Evolutionary conservation across 129 eudicot genomes (phyloP), one percentile per base, ranked within the genome.

Genomic region (Kitagawia praeruptora): DNA sequence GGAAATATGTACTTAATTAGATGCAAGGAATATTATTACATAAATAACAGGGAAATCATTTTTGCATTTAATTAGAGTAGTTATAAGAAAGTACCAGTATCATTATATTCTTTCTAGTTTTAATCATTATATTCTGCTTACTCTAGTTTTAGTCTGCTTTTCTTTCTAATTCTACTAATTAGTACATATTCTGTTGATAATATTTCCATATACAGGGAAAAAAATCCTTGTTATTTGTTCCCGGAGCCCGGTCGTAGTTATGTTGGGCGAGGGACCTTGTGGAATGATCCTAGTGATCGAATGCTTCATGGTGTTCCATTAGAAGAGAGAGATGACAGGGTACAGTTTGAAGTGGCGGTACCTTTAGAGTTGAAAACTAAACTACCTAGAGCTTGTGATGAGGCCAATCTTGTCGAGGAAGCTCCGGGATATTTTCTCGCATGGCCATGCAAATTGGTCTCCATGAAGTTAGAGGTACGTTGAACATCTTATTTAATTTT

Each of bases 1-100:
- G 6, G 15, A 49, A 49, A 0, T 13, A 13, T 49, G 21, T 21
- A 49, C 15, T 49, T 14, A 2, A 0, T 9, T 31, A 31, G 1
- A 0, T 1, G 1, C 1, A 31, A 0, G 1, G 1, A 0, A 31
- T 0, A 31, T 31, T 1, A 31, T 31, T 31, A 31, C 1, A 31
- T 0, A 0, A 31, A 31, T 0, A 31, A 31, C 34, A 31, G 34
- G 34, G 34, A 1, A 31, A 31, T n/a, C n/a, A n/a, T n/a, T n/a
- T n/a, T n/a, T n/a, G n/a, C n/a, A n/a, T n/a, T n/a, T n/a, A n/a
- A n/a, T n/a, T n/a, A n/a, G n/a, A n/a, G n/a, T n/a, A n/a, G n/a
- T n/a, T n/a, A n/a, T n/a, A n/a, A n/a, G n/a, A n/a, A n/a, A n/a
- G n/a, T n/a, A n/a, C n/a, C n/a, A n/a, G n/a, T n/a, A n/a, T n/a